Conservation (phyloP, 768 basidiomycete species). For the Glaciozyma antarctica region DNA sequence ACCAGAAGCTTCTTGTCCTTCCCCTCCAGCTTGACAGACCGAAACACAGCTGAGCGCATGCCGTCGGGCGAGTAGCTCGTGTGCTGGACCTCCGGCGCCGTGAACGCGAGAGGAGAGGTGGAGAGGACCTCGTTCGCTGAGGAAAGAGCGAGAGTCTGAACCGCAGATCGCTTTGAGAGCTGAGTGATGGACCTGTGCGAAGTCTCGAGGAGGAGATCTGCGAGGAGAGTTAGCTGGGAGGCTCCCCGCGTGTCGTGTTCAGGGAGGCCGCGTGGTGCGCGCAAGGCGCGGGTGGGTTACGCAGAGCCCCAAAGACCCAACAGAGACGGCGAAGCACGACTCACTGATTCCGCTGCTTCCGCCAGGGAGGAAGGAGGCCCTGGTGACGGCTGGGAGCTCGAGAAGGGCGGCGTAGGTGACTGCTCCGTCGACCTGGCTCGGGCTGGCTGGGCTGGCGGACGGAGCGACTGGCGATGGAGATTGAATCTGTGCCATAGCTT, state of each 20-base stretch:
- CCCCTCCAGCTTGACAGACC: conserved; percentile 36
- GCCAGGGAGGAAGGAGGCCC: not conserved
- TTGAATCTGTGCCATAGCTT: not conserved
- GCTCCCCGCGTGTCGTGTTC: not conserved
- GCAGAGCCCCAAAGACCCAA: too few species aligned
- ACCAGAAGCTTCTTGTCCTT: conserved; percentile 47
- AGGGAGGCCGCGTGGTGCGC: not conserved
- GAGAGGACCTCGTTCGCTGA: not conserved
- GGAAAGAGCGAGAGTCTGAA: conserved; percentile 9
- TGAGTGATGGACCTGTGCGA: conserved; percentile 15
- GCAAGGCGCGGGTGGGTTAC: too few species aligned
- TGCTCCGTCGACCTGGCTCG: not conserved
- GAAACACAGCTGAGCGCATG: conserved; percentile 46
- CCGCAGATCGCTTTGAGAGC: conserved; percentile 5
- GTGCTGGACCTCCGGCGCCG: conserved; percentile 13
- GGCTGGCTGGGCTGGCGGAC: not conserved
- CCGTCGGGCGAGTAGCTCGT: conserved; percentile 45
- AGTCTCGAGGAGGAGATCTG: conserved; percentile 5
- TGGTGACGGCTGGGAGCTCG: not conserved
- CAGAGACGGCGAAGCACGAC: not conserved
- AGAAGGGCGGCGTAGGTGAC: not conserved
- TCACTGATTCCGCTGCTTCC: not conserved
- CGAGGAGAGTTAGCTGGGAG: not conserved
- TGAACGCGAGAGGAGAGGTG: not conserved
- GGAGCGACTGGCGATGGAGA: not conserved